A percentile compares a stretch with the other conserved stretches of the same genome.
These are phyloP conservation scores for Fusarium pininemorale DNA, from an alignment of 2,329 filamentous ascomycete species.

Conservation along the genomic window DNA sequence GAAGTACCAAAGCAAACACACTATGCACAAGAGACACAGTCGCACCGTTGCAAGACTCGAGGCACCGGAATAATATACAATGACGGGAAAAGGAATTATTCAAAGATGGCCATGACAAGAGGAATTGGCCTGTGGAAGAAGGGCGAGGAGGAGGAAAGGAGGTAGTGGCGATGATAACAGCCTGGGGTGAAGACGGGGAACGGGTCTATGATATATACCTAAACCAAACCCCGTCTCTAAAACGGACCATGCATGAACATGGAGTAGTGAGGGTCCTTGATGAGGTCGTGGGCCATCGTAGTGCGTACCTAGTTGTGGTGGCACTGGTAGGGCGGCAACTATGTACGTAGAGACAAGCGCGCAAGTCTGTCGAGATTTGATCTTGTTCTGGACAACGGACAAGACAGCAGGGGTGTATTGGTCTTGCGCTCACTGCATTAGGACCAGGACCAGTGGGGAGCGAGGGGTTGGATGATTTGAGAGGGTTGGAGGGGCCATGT, in stretches of 20 bases:
- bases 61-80: slow-evolving; percentile 41
- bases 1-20: slow-evolving; percentile 40
- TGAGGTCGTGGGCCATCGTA: slow-evolving; percentile 36
- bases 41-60: slow-evolving; percentile 33
- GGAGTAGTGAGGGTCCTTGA: slow-evolving; percentile 49
- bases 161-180: slow-evolving; percentile 41
- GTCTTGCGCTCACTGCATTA: slow-evolving; percentile 43
- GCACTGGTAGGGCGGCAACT: slow-evolving; percentile 42
- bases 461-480: slow-evolving; percentile 44
- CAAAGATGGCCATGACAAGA: slow-evolving; percentile 41
- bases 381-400: slow-evolving; percentile 44
- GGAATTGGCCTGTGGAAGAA: slow-evolving; percentile 38
- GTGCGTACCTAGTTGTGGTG: slow-evolving; percentile 39
- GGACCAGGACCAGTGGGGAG: slow-evolving; percentile 42
- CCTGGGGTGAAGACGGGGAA: slow-evolving; percentile 48
- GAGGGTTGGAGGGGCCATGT: slow-evolving; percentile 41
- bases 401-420: slow-evolving; percentile 44
- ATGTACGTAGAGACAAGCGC: slow-evolving; percentile 41
- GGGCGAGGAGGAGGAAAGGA: slow-evolving; percentile 39
- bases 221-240: slow-evolving; percentile 39
- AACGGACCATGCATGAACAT: slow-evolving; percentile 51
- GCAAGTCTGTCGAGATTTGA: slow-evolving; percentile 44
- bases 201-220: slow-evolving; percentile 59
- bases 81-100: slow-evolving; percentile 41
- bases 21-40: slow-evolving; percentile 41